These are phyloP conservation scores for Diaporthe longicolla DNA, from an alignment of 2,329 filamentous ascomycete species.

Conservation along the genomic window DNA sequence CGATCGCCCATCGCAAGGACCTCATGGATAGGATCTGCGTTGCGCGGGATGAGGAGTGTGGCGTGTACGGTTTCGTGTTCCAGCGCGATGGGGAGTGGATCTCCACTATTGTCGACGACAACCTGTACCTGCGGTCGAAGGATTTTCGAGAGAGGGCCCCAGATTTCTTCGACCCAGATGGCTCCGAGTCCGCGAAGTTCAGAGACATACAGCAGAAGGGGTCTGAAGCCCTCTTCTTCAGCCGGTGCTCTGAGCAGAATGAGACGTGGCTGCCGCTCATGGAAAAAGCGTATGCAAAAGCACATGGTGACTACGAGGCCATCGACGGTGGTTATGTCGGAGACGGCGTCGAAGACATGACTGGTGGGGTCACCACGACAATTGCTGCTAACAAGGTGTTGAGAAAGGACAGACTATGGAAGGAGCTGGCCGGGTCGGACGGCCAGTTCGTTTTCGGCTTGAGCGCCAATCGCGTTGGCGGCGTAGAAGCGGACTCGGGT, in stretches of 20 bases:
- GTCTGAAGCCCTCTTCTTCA: constrained; percentile 78
- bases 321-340: constrained; percentile 77
- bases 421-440: constrained; percentile 75
- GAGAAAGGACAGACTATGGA: constrained; percentile 79
- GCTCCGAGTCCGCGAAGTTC: constrained; percentile 72
- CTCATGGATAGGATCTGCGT: constrained; percentile 78
- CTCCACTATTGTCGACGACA: constrained; percentile 80
- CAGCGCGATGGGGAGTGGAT: constrained; percentile 80
- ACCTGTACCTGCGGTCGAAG: constrained; percentile 72
- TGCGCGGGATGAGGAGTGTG: constrained; percentile 74
- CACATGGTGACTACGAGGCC: constrained; percentile 78
- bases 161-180: constrained; percentile 47
- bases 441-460: constrained; percentile 75
- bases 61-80: constrained; percentile 82
- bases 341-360: constrained; percentile 64
- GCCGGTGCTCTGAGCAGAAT: constrained; percentile 76
- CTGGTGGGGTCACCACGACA: constrained; percentile 70
- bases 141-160: constrained; percentile 61
- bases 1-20: constrained; percentile 75
- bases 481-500: constrained; percentile 55
- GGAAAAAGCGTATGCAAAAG: constrained; percentile 63
- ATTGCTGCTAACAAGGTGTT: constrained; percentile 70
- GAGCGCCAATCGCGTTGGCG: constrained; percentile 48
- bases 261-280: constrained; percentile 80
- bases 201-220: constrained; percentile 76